Conservation (phyloP, 345 rosid genomes). For the Erysimum cheiranthoides region DNA sequence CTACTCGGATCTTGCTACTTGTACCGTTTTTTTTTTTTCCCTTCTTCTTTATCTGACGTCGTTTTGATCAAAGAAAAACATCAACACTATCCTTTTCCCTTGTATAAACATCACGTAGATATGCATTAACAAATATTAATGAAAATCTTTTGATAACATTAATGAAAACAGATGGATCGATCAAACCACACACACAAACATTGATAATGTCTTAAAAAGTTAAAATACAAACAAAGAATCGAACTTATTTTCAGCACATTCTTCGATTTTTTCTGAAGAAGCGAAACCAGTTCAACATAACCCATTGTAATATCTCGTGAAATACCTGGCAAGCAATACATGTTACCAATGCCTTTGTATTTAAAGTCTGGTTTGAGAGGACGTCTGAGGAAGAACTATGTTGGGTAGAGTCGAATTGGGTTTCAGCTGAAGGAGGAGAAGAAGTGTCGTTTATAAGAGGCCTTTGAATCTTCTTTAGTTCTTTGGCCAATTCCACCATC, state of each 20-base stretch:
- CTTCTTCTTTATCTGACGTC: constrained; percentile 1
- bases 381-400: not conserved
- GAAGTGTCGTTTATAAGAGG: not conserved
- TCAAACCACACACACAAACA: not conserved
- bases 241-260: not conserved
- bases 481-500: constrained; percentile 6
- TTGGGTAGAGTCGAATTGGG: not conserved
- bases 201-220: not conserved
- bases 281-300: not conserved
- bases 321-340: too few relatives aligned
- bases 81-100: too few relatives aligned
- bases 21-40: not conserved
- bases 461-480: not conserved
- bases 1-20: too few relatives aligned
- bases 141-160: not conserved
- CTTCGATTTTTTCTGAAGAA: not conserved
- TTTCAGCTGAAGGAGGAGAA: not conserved
- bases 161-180: not conserved
- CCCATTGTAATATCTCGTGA: too few relatives aligned
- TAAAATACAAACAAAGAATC: not conserved
- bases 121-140: too few relatives aligned
- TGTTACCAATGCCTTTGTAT: too few relatives aligned
- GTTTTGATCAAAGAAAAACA: not conserved
- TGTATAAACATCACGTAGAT: too few relatives aligned
- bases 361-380: not conserved